Conservation (phyloP, 2,329 filamentous ascomycete genomes). For the Botrytis deweyae region DNA sequence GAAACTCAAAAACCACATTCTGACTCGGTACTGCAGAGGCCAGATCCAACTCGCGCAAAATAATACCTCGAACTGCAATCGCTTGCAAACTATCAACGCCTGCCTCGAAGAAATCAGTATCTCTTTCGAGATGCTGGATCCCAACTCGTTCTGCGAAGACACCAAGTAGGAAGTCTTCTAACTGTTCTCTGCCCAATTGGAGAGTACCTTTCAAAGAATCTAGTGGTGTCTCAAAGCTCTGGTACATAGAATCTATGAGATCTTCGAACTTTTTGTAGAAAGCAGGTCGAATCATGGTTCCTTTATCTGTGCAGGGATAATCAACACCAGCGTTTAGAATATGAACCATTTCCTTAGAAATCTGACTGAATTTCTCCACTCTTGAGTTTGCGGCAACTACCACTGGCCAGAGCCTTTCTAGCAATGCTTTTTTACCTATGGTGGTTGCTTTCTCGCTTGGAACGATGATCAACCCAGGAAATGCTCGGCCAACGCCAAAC, state of each 20-base stretch:
- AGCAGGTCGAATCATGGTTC: conserved; percentile 52
- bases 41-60: conserved; percentile 52
- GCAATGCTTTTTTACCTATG: conserved; percentile 46
- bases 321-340: conserved; percentile 46
- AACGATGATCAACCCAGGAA: conserved; percentile 56
- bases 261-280: conserved; percentile 47
- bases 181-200: conserved; percentile 6
- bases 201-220: conserved; percentile 3
- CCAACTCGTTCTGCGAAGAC: conserved; percentile 21
- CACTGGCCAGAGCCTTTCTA: conserved; percentile 50
- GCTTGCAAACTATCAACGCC: conserved; percentile 60
- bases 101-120: conserved; percentile 57
- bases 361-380: conserved; percentile 52
- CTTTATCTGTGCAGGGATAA: conserved; percentile 54
- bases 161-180: conserved; percentile 21
- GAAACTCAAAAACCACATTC: conserved; percentile 60
- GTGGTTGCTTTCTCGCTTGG: conserved; percentile 45
- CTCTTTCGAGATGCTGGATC: conserved; percentile 30
- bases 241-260: conserved; percentile 46
- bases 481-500: conserved; percentile 53
- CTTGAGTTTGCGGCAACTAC: conserved; percentile 52
- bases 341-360: conserved; percentile 53
- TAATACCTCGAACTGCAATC: conserved; percentile 52
- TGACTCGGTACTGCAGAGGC: conserved; percentile 48
- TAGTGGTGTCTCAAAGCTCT: conserved; percentile 22